Conservation (phyloP, 352 stramenopile species). For the Phytopythium mirpurense region DNA sequence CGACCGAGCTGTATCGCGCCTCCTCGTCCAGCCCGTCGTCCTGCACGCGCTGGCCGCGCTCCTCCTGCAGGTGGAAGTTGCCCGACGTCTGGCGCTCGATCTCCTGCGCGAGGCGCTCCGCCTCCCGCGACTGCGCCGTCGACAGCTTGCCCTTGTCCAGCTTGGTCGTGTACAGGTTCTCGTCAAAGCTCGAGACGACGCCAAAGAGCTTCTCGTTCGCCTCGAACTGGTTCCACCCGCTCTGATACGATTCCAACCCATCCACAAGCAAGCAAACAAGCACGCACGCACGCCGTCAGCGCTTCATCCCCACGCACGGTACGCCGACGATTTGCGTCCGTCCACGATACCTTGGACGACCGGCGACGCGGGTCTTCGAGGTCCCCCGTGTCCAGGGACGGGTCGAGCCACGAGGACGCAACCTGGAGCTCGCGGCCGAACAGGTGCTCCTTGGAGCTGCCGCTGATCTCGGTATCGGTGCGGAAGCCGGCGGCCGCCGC, state of each 20-base stretch:
- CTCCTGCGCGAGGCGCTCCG: conserved; percentile 92
- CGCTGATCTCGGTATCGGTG: conserved; percentile 92
- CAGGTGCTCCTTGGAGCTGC: conserved; percentile 55
- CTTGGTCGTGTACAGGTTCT: conserved; percentile 98
- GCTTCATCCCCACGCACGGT: neutral
- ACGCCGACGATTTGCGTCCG: neutral
- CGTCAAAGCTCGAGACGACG: conserved; percentile 94
- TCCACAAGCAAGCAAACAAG: too few relatives aligned
- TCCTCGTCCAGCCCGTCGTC: conserved; percentile 92
- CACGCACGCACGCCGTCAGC: too few relatives aligned
- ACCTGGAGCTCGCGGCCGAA: conserved; percentile 60
- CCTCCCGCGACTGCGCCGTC: conserved; percentile 74
- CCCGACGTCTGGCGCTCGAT: conserved; percentile 90
- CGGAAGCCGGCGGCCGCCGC: conserved; percentile 33
- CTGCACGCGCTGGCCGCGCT: conserved; percentile 81
- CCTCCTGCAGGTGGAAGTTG: conserved; percentile 96
- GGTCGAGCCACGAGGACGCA: conserved; percentile 78
- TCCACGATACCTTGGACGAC: conserved; percentile 25
- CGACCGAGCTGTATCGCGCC: conserved; percentile 94
- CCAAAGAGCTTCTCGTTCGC: conserved; percentile 96
- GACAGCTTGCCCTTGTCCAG: conserved; percentile 94
- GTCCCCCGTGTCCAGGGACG: conserved; percentile 66
- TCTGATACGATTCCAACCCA: too few relatives aligned
- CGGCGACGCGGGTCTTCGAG: conserved; percentile 53
- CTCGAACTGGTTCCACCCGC: conserved; percentile 95